phyloP scores from a whole-genome alignment of 805 yeast species.

The Schwanniomyces occidentalis region DNA sequence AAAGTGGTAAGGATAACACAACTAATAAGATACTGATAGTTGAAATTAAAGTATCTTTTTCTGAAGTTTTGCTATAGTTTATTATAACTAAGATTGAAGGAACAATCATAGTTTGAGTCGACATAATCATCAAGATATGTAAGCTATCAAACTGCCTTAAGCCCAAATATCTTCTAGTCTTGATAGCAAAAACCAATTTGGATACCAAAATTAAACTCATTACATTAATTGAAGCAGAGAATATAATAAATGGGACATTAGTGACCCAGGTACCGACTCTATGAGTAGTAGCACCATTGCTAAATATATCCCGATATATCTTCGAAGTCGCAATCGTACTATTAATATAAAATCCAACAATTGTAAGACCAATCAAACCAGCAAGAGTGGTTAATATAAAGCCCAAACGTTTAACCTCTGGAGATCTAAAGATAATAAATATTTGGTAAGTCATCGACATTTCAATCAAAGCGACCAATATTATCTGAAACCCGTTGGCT shows the following conservation, averaged over 20 bases:
- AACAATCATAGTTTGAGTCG: slow-evolving; percentile 75
- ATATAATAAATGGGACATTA: slow-evolving; percentile 59
- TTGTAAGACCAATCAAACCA: slow-evolving; percentile 49
- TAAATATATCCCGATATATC: slow-evolving; percentile 21
- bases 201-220: slow-evolving; percentile 58
- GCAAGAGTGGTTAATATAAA: slow-evolving; percentile 38
- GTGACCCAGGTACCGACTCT: slow-evolving; percentile 33
- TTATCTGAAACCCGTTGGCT: slow-evolving; percentile 56
- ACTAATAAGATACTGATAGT: slow-evolving; percentile 62
- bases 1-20: slow-evolving; percentile 73
- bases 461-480: slow-evolving; percentile 64
- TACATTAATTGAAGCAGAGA: slow-evolving; percentile 66
- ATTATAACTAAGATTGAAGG: slow-evolving; percentile 72
- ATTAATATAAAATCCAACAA: slow-evolving; percentile 59
- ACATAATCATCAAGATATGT: slow-evolving; percentile 79
- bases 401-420: slow-evolving; percentile 47
- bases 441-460: slow-evolving; percentile 71
- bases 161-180: slow-evolving; percentile 75
- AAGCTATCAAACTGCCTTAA: slow-evolving; percentile 78
- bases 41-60: slow-evolving; percentile 39
- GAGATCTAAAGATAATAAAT: slow-evolving; percentile 64
- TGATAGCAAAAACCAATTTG: slow-evolving; percentile 70
- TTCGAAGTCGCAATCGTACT: slow-evolving; percentile 47
- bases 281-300: slow-evolving; percentile 1
- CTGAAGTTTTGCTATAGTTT: slow-evolving; percentile 34